phyloP scores from a whole-genome alignment of 306 rosid genomes.

The Cucurbita ficifolia region DNA sequence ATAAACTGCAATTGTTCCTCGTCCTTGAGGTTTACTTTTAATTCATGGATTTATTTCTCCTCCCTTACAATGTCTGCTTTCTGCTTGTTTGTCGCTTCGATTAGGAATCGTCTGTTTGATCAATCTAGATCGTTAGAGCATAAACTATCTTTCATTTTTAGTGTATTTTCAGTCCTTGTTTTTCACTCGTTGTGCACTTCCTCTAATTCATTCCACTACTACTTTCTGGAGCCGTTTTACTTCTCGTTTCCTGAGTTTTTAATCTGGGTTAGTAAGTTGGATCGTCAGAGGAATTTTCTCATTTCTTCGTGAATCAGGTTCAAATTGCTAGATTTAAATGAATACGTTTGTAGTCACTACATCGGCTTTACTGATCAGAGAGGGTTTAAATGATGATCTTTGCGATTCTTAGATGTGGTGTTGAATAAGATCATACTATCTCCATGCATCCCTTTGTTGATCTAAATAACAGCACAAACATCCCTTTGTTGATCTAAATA shows the following conservation, averaged over 20 bases:
- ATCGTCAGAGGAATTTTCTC: not conserved
- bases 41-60: not conserved
- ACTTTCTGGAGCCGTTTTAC: not conserved
- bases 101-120: not conserved
- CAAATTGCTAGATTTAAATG: not conserved
- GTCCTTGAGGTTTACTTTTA: not conserved
- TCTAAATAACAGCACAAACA: too few relatives aligned
- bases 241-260: not conserved
- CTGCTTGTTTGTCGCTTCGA: not conserved
- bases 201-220: not conserved
- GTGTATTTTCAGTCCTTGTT: not conserved
- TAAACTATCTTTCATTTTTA: not conserved
- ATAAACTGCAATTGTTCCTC: not conserved
- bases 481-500: too few relatives aligned
- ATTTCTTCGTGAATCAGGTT: not conserved
- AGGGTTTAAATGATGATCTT: not conserved
- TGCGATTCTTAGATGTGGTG: not conserved
- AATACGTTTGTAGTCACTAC: not conserved
- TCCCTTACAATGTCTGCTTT: not conserved
- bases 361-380: not conserved
- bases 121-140: not conserved
- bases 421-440: not conserved
- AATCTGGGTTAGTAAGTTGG: not conserved
- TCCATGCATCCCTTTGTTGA: not conserved
- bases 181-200: not conserved